phyloP scores from a whole-genome alignment of 208 protist species.

The Trypanosoma cruzi region DNA sequence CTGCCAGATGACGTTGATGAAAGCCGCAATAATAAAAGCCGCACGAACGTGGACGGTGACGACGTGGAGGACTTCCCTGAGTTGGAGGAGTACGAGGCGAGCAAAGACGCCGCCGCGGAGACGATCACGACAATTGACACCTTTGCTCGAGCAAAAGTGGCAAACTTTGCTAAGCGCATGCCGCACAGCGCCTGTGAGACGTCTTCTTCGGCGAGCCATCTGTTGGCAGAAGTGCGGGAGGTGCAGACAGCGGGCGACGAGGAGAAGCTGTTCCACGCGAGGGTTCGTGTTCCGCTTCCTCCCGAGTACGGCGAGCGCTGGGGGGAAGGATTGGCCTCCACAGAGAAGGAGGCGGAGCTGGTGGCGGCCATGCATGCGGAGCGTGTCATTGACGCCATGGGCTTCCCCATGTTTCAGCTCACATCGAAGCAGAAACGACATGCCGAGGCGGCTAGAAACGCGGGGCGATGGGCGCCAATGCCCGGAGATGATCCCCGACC shows the following conservation, averaged over 20 bases:
- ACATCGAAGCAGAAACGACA: constrained; percentile 80
- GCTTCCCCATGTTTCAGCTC: constrained; percentile 80
- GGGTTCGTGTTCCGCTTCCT: constrained; percentile 69
- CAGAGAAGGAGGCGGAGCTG: constrained; percentile 68
- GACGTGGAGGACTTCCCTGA: constrained; percentile 12
- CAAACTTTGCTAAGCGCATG: constrained; percentile 59
- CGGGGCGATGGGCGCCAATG: constrained; percentile 67
- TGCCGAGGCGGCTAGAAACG: constrained; percentile 60
- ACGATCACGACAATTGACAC: constrained; percentile 54
- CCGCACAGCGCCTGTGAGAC: neutral
- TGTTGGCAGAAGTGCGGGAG: constrained; percentile 44
- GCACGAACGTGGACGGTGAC: neutral
- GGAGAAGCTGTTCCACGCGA: constrained; percentile 55
- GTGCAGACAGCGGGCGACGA: constrained; percentile 45
- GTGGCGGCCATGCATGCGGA: constrained; percentile 88
- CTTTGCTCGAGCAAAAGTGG: constrained; percentile 74
- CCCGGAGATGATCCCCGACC: constrained; percentile 25
- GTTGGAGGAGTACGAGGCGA: neutral
- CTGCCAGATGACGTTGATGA: constrained; percentile 14
- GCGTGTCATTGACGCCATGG: constrained; percentile 81
- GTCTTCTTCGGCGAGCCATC: constrained; percentile 6
- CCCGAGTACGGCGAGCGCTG: constrained; percentile 63
- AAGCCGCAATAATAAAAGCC: constrained; percentile 1
- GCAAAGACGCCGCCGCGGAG: constrained; percentile 33
- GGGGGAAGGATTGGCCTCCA: constrained; percentile 77